Conservation (phyloP, 768 basidiomycete species). For the Pleurotus salmoneostramineus region DNA sequence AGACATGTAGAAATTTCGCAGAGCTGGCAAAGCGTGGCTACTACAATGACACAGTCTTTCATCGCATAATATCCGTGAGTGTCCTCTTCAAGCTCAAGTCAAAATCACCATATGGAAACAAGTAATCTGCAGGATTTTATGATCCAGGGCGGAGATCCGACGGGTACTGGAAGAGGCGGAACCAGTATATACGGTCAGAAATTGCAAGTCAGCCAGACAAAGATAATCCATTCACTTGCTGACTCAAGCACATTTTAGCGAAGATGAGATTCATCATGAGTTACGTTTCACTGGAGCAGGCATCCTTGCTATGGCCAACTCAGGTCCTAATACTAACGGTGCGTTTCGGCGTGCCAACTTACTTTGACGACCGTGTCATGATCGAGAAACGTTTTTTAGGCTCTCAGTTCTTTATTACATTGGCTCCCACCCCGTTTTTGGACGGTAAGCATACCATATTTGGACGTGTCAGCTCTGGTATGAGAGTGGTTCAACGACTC, state of each 20-base stretch:
- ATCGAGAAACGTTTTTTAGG: conserved; percentile 53
- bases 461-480: conserved; percentile 86
- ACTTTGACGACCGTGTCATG: conserved; percentile 45
- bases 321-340: conserved; percentile 92
- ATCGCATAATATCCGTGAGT: conserved; percentile 83
- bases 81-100: not conserved
- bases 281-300: conserved; percentile 94
- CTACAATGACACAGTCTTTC: conserved; percentile 88
- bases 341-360: conserved; percentile 10
- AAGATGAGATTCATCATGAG: conserved; percentile 90
- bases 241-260: conserved; percentile 35
- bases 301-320: conserved; percentile 96
- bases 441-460: conserved; percentile 88
- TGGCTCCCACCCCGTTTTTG: conserved; percentile 78
- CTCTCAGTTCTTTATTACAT: conserved; percentile 92
- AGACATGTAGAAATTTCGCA: conserved; percentile 96
- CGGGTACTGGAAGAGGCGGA: conserved; percentile 91
- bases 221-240: conserved; percentile 3
- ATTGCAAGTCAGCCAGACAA: conserved; percentile 51
- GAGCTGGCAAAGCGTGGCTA: conserved; percentile 90
- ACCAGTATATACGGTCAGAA: conserved; percentile 87
- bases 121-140: conserved; percentile 74
- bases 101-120: not conserved
- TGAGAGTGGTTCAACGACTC: conserved; percentile 88
- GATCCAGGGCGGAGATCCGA: conserved; percentile 95